A percentile compares a stretch with the other conserved stretches of the same genome.
Conservation (phyloP, 228 moss, liverwort and hornwort genomes). For the Sphagnum magellanicum region DNA sequence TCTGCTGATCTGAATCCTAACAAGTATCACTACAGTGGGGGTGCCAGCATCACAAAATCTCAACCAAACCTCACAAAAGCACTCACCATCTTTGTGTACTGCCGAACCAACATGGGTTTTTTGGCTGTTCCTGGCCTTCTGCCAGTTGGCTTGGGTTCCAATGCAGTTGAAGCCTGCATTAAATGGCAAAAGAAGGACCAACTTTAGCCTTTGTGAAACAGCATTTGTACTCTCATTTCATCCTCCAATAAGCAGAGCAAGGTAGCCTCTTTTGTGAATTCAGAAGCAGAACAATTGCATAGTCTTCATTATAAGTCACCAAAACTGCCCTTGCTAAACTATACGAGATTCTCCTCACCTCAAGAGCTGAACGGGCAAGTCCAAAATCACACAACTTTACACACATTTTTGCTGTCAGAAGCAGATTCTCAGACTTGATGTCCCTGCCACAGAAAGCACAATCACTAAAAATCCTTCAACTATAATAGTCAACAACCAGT, state of each 20-base stretch:
- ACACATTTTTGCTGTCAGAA: constrained; percentile 56
- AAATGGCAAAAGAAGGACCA: no score
- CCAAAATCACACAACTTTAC: constrained; percentile 96
- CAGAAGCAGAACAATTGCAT: background rate
- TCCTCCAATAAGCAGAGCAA: no score
- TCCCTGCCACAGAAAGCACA: constrained; percentile 40
- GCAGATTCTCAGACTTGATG: constrained; percentile 95
- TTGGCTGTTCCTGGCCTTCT: constrained; percentile 33
- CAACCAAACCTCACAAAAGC: background rate
- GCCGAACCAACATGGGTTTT: constrained; percentile 54
- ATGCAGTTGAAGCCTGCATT: constrained; percentile 30
- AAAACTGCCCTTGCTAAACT: background rate
- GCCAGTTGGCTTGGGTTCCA: constrained; percentile 47
- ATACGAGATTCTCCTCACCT: constrained; percentile 12
- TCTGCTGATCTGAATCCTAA: no score
- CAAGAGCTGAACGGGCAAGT: constrained; percentile 87
- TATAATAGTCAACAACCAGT: background rate
- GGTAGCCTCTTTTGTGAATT: background rate
- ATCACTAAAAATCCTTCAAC: no score
- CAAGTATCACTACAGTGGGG: no score
- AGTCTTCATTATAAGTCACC: background rate
- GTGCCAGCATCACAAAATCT: background rate
- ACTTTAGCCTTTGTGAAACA: no score
- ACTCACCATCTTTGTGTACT: constrained; percentile 89
- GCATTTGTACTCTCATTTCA: no score